Evolutionary conservation across 306 rosid genomes (phyloP).

Genomic region (Biancaea sappan): DNA sequence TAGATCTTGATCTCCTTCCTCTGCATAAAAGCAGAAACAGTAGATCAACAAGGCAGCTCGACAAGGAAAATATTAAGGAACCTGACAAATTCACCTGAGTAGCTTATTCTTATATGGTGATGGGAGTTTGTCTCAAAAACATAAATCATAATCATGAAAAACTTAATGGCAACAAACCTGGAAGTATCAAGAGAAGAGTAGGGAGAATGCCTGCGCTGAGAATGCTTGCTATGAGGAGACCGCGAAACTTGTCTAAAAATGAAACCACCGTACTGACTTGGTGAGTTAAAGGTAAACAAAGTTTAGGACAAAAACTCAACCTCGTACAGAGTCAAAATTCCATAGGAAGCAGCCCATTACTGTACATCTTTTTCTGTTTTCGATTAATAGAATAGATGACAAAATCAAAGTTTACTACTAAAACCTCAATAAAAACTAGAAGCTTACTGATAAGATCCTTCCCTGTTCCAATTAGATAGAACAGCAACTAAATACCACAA

Average conservation of each 20-base stretch:
- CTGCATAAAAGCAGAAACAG: slow-evolving; percentile 51
- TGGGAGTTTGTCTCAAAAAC: slow-evolving; percentile 68
- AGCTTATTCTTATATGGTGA: slow-evolving; percentile 55
- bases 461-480: slow-evolving; percentile 17
- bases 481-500: slow-evolving; percentile 15
- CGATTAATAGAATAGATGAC: slow-evolving; percentile 34
- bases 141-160: slow-evolving; percentile 55
- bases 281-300: slow-evolving; percentile 65
- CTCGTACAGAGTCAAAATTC: slow-evolving; percentile 60
- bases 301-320: slow-evolving; percentile 57
- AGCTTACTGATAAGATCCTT: slow-evolving; percentile 15
- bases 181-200: slow-evolving; percentile 86
- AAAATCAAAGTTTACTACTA: slow-evolving; percentile 29
- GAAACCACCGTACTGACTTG: slow-evolving; percentile 89
- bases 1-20: slow-evolving; percentile 85
- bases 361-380: slow-evolving; percentile 37
- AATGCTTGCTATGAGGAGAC: slow-evolving; percentile 99
- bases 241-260: slow-evolving; percentile 99
- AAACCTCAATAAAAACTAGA: slow-evolving; percentile 31
- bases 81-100: slow-evolving; percentile 73
- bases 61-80: slow-evolving; percentile 38
- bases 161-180: slow-evolving; percentile 74
- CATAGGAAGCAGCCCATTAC: slow-evolving; percentile 47
- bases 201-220: slow-evolving; percentile 99
- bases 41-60: slow-evolving; percentile 36